Evolutionary conservation across 257 asterid genomes (phyloP).

Genomic region (Nyctanthes arbortristis): DNA sequence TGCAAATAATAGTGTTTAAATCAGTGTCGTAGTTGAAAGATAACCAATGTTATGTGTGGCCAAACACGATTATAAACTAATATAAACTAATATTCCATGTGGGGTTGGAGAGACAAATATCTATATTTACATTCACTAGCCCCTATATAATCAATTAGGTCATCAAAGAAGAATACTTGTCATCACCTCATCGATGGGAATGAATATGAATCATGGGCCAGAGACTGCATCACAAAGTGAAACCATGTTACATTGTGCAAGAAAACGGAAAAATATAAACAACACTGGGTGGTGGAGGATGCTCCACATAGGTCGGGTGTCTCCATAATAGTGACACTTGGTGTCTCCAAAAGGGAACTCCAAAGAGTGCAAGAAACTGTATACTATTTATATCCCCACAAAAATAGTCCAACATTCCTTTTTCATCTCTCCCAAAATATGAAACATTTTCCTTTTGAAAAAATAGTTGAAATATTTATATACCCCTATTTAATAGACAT

Average conservation of each 20-base stretch:
- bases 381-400: no score
- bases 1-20: not conserved
- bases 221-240: conserved; percentile 54
- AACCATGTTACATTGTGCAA: conserved; percentile 17
- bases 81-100: not conserved
- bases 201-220: conserved; percentile 75
- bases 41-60: not conserved
- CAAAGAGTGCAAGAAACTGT: no score
- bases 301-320: no score
- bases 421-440: no score
- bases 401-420: no score
- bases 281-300: no score
- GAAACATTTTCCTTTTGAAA: no score
- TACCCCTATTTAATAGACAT: no score
- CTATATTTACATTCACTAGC: not conserved
- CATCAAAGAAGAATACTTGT: conserved; percentile 5
- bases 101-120: not conserved
- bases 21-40: not conserved
- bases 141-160: not conserved
- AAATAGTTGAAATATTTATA: no score
- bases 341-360: no score
- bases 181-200: conserved; percentile 30
- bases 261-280: not conserved
- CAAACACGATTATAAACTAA: not conserved
- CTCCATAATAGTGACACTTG: no score